Base-by-base conservation (phyloP, 2,329 filamentous ascomycete genomes). In the Nigrospora osmanthi region DNA sequence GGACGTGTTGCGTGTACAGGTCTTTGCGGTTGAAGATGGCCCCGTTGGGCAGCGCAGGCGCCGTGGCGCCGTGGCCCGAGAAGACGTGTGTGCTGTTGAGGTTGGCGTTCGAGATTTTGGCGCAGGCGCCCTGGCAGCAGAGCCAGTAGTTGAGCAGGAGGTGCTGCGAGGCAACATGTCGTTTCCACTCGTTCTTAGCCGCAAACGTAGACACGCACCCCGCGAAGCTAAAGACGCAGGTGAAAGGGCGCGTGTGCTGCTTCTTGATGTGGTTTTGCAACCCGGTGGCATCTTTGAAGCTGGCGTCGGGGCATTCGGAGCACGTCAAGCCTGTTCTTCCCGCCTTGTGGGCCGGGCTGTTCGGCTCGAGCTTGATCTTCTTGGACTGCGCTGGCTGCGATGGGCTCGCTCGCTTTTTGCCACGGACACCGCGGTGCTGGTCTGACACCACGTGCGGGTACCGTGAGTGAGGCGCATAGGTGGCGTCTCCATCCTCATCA, bases 101-200 rank as follows among this genome's bases (percentile, higher is more conserved):
- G 36, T 16, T 28, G 16, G 48, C 63, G 38, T 55, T 60, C 19
- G 57, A 58, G 11, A 58, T 54, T 23, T 65, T 58, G 14, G 60
- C 64, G 59, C 80, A 84, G 9, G 63, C 58, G 49, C 79, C 84
- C 31, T 85, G 70, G 52, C 82, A 76, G 67, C 90, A 97, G 46
- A 84, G 72, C 79, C 83, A 96, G 65, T 82, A 86, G 38, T 76
- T 69, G 3, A 87, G 71, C 44, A 83, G 78, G 17, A 95, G 71
- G 58, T 97, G 91, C 58, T 95, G 86, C 0, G 85, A 86, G 31
- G 73, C 69, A 55, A 91, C 80, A 59, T 97, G 91, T 0, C 91
- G 81, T 64, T 96, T 96, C 91, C 91, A 96, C 62, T 96, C 90
- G 60, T 95, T 95, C 68, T 95, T 95, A 53, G 76, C 83, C 3